phyloP scores from a whole-genome alignment of 2,329 filamentous ascomycete species.

The Cordyceps fumosorosea region DNA sequence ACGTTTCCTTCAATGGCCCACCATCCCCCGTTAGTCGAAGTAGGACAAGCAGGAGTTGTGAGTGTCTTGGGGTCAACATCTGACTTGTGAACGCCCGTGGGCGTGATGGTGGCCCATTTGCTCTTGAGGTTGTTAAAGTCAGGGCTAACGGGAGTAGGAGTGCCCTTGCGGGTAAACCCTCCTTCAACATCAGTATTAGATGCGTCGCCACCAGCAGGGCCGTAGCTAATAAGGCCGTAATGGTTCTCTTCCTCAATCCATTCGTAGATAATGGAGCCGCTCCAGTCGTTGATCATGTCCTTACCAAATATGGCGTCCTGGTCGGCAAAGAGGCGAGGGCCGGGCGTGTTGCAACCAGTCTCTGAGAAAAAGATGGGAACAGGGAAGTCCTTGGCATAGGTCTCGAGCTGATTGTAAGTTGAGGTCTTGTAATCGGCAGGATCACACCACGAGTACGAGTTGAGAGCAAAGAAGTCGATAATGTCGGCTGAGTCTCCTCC shows the following conservation, averaged over 20 bases:
- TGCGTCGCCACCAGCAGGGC: constrained; percentile 45
- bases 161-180: constrained; percentile 65
- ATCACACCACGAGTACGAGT: constrained; percentile 79
- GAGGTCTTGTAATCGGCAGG: constrained; percentile 50
- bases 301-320: constrained; percentile 70
- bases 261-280: constrained; percentile 79
- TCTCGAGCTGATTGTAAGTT: constrained; percentile 64
- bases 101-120: constrained; percentile 67
- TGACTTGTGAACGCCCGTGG: constrained; percentile 59
- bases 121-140: constrained; percentile 73
- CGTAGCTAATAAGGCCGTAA: constrained; percentile 77
- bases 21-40: constrained; percentile 64
- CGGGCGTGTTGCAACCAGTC: constrained; percentile 69
- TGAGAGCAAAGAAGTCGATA: constrained; percentile 78
- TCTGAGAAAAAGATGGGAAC: constrained; percentile 90
- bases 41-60: constrained; percentile 63
- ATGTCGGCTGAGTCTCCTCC: constrained; percentile 61
- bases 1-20: constrained; percentile 71
- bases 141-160: constrained; percentile 63
- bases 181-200: constrained; percentile 52
- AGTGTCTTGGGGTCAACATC: constrained; percentile 58
- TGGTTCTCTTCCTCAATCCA: constrained; percentile 82
- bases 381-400: constrained; percentile 61
- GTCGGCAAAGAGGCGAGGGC: constrained; percentile 60
- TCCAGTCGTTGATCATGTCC: constrained; percentile 64